Conservation (phyloP, 257 asterid genomes). For the Ophiorrhiza pumila region DNA sequence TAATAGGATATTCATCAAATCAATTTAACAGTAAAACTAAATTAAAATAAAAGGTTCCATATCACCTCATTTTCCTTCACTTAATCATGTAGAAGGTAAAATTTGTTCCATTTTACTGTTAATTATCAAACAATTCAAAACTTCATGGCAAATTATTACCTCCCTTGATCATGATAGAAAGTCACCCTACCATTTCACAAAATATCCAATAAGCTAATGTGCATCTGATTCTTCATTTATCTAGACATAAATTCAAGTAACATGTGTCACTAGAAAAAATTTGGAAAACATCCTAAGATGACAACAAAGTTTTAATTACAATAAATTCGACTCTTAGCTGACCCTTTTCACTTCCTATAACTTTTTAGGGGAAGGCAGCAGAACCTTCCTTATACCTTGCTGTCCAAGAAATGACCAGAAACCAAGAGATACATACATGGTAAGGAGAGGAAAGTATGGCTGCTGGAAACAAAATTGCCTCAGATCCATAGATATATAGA, state of each 20-base stretch:
- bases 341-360: neutral
- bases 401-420: neutral
- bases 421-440: neutral
- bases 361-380: neutral
- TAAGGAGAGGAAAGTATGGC: constrained; percentile 13
- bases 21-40: neutral
- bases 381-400: neutral
- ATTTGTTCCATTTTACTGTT: neutral
- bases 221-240: too few relatives aligned
- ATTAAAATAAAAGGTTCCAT: neutral
- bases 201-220: neutral
- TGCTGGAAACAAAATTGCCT: neutral
- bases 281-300: neutral
- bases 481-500: neutral
- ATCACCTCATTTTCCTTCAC: neutral
- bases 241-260: neutral
- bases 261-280: neutral
- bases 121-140: neutral
- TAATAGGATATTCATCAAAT: neutral
- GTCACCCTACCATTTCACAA: neutral
- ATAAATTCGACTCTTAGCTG: neutral
- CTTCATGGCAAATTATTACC: neutral
- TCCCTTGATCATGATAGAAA: too few relatives aligned
- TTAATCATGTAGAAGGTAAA: neutral
- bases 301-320: neutral